Base-by-base conservation (phyloP, 306 rosid genomes). In the Abrus precatorius region DNA sequence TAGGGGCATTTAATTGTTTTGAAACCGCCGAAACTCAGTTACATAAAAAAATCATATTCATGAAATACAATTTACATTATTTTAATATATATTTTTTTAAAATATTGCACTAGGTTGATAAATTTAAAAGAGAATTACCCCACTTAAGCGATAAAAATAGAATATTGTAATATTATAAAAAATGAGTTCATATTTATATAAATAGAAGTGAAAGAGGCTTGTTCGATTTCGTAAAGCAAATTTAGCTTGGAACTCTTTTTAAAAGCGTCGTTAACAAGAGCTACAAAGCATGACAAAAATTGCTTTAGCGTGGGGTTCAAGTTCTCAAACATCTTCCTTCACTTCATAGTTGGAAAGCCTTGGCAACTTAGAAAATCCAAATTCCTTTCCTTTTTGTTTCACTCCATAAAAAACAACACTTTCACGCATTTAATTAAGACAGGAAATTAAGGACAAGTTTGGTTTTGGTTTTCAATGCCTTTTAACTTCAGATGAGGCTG, bases 251-350 rank as follows among this genome's bases (percentile, higher is more conserved):
- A 20, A 49, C 52, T 28, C 38, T 14, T 38, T 34, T n/a, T 7
- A 2, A 36, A 54, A 38, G 77, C 53, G 8, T 38, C 13, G 44
- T 14, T 52, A 13, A 33, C 27, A 13, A 48, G 1, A 7, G 6
- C 30, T 13, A 5, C 6, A 30, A 20, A 33, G 12, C 61, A 1
- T 75, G 73, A 66, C 75, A 13, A 67, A 54, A 13, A 29, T 66
- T 77, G 75, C 67, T 77, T 77, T 40, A 20, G 32, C 74, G 32
- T 52, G 53, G 53, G 72, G 74, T 41, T 40, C 9, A 30, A 54
- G 68, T 67, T 61, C 59, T 9, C 30, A 8, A 52, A n/a, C 57
- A 29, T n/a, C 73, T 36, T 48, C 44, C 61, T 47, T 45, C 48
- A 57, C 65, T 30, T 55, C 49, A 9, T 45, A 32, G 70, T 55